These are phyloP conservation scores for Neurospora sp. DNA, from an alignment of 495 filamentous ascomycete species.

Conservation along the genomic window DNA sequence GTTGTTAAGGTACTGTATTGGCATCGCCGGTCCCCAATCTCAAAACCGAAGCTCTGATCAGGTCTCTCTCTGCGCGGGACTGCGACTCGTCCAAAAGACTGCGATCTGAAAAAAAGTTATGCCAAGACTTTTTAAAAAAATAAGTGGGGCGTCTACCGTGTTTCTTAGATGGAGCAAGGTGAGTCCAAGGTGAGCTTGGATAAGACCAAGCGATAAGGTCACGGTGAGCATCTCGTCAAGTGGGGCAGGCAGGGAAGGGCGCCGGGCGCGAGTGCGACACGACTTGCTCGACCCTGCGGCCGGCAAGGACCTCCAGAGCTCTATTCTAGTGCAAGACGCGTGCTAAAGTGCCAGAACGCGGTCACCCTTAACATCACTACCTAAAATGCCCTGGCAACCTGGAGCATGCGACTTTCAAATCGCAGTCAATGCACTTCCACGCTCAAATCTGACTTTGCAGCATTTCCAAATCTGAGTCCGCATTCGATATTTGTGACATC, in stretches of 20 bases:
- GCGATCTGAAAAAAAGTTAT: conserved; percentile 16
- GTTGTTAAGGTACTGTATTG: neutral
- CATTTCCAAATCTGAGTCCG: too few relatives aligned
- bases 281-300: neutral
- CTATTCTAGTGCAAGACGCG: neutral
- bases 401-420: neutral
- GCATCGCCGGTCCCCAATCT: conserved; percentile 3
- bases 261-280: neutral
- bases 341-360: neutral
- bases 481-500: neutral
- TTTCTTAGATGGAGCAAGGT: neutral
- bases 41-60: neutral
- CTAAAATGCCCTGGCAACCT: neutral
- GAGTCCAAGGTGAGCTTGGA: neutral
- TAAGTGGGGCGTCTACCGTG: conserved; percentile 6
- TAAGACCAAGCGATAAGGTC: neutral
- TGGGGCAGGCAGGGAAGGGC: neutral
- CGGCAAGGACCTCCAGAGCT: neutral
- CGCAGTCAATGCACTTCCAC: neutral
- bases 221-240: neutral
- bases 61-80: neutral
- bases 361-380: neutral
- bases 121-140: conserved; percentile 14
- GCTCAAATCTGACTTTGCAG: too few relatives aligned
- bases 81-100: neutral